Base-by-base conservation (phyloP, 768 basidiomycete species). In the Inosperma sp. region DNA sequence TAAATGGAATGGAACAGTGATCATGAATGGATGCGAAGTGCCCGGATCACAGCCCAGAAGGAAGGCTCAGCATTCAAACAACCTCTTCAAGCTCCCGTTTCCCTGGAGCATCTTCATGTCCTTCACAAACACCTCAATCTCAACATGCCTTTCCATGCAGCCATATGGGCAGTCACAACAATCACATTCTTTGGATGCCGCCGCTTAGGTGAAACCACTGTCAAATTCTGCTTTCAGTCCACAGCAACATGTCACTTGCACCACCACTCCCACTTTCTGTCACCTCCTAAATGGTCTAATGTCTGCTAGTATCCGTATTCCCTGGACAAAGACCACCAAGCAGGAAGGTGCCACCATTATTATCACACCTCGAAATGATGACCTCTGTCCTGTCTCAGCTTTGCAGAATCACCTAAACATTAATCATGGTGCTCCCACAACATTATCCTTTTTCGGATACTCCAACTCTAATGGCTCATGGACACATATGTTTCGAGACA, bases 141-240 rank as follows among this genome's bases (percentile, higher is more conserved):
- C 1, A 22, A 54, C 1, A 48, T 58, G 21, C 51, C 70, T 0
- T 59, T 63, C 9, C 57, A 72, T 47, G 65, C 68, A 3, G 68
- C 71, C 0, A 37, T 72, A 5, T 73, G 63, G 62, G 72, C 72
- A 0, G 35, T 62, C 4, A 69, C 73, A 0, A 31, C 52, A 1
- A 34, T 55, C 0, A 60, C 71, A 1, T 76, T 75, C 57, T 75
- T 64, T 61, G 63, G 71, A 14, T 65, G 61, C 23, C 39, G 61
- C 0, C 40, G 58, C 7, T 59, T 75, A 0, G 64, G 72, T 21
- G 67, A 73, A 51, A 56, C 51, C 0, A 60, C 62, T 5, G 54
- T 68, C 2, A 37, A 37, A 13, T 37, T 13, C 7, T 22, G 3
- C 17, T 37, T 37, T 37, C 7, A 37, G 22, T 13, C 14, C 36